phyloP scores from a whole-genome alignment of 495 filamentous ascomycete genomes.

The Letharia columbiana region DNA sequence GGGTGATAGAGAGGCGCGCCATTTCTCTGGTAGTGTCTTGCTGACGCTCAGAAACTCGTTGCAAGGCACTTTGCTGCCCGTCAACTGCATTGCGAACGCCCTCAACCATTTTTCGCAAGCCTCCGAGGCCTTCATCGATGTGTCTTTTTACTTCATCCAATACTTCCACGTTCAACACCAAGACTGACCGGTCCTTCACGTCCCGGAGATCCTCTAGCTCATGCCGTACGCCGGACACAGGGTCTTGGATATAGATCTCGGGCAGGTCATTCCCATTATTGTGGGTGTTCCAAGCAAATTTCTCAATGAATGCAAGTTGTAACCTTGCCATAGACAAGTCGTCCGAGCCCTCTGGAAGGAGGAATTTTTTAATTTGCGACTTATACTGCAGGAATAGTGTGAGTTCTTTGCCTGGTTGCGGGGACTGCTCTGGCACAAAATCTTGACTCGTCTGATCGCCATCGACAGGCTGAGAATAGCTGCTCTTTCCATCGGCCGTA shows the following conservation, averaged over 20 bases:
- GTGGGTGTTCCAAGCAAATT: slow-evolving; percentile 97
- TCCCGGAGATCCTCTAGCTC: slow-evolving; percentile 92
- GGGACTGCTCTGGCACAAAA: slow-evolving; percentile 61
- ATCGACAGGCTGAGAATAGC: slow-evolving; percentile 15
- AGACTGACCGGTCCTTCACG: slow-evolving; percentile 87
- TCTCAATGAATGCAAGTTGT: slow-evolving; percentile 97
- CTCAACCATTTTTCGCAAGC: slow-evolving; percentile 69
- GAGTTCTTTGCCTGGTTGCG: slow-evolving; percentile 75
- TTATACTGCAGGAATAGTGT: slow-evolving; percentile 97
- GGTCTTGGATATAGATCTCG: slow-evolving; percentile 96
- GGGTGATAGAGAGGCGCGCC: slow-evolving; percentile 65
- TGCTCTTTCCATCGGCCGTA: slow-evolving; percentile 15
- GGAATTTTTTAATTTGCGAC: slow-evolving; percentile 92
- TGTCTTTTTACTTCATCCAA: slow-evolving; percentile 95
- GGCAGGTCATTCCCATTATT: slow-evolving; percentile 87
- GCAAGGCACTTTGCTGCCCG: slow-evolving; percentile 68
- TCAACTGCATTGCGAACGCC: slow-evolving; percentile 69
- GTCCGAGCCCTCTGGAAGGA: slow-evolving; percentile 72
- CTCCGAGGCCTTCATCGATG: slow-evolving; percentile 86
- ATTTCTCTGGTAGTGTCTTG: slow-evolving; percentile 87
- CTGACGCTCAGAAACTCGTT: slow-evolving; percentile 85
- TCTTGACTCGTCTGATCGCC: slow-evolving; percentile 39
- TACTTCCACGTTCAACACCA: slow-evolving; percentile 89
- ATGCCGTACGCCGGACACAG: slow-evolving; percentile 86
- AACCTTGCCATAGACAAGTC: slow-evolving; percentile 78